These are phyloP conservation scores for Pythium sp. DNA, from an alignment of 352 stramenopile genomes.

Conservation along the genomic window DNA sequence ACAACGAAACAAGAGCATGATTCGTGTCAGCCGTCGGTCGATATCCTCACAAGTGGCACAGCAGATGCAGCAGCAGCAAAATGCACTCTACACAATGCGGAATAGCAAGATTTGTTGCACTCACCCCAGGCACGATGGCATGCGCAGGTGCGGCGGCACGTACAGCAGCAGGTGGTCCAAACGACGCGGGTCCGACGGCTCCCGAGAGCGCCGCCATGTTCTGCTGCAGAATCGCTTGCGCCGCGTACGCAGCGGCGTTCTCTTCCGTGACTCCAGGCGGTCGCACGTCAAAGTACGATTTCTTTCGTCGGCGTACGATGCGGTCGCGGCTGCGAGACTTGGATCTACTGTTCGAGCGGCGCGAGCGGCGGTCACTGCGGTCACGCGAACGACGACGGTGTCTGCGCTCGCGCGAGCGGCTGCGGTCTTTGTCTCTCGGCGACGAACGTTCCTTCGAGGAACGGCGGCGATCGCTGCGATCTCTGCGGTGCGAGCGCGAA, in stretches of 20 bases:
- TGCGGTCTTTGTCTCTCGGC: constrained; percentile 10
- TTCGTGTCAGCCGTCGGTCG: constrained; percentile 32
- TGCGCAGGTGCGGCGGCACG: constrained; percentile 18
- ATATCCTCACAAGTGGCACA: constrained; percentile 10
- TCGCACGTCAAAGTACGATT: constrained; percentile 84
- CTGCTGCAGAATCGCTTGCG: constrained; percentile 82
- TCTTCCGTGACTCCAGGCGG: constrained; percentile 79
- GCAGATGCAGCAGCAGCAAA: background rate
- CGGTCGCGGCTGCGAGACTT: constrained; percentile 35
- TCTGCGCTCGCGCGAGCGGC: constrained; percentile 22
- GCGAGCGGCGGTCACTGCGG: constrained; percentile 29
- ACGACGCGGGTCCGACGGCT: constrained; percentile 60
- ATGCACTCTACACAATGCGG: background rate
- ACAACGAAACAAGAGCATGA: constrained; percentile 42
- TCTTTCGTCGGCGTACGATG: constrained; percentile 55
- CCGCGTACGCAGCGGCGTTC: constrained; percentile 77
- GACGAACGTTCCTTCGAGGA: constrained; percentile 19
- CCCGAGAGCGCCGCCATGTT: constrained; percentile 73
- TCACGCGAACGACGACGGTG: constrained; percentile 8
- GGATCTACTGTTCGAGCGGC: constrained; percentile 37
- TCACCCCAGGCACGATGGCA: constrained; percentile 20
- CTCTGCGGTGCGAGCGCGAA: constrained; percentile 32
- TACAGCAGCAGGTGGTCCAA: constrained; percentile 28
- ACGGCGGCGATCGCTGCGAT: constrained; percentile 24
- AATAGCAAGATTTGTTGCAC: background rate